phyloP scores from a whole-genome alignment of 192 early-diverging fungal genomes.

The Entomortierella beljakovae region DNA sequence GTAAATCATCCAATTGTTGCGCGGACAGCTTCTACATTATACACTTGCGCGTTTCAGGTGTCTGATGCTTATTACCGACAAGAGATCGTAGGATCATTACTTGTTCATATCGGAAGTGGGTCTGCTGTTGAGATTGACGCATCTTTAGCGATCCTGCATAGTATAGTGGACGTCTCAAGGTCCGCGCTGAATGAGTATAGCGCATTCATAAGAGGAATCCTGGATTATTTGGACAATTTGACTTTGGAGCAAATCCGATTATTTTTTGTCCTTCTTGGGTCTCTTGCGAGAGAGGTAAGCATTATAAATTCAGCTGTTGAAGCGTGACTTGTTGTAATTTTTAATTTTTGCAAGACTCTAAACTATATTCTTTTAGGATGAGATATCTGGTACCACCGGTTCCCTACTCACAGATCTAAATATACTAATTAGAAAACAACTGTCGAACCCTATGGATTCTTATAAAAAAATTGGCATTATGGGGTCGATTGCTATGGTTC shows the following conservation, averaged over 20 bases:
- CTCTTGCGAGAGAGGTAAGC: slow-evolving; percentile 65
- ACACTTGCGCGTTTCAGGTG: slow-evolving; percentile 62
- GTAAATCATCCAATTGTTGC: slow-evolving; percentile 56
- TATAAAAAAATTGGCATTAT: slow-evolving; percentile 82
- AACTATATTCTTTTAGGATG: slow-evolving; percentile 24
- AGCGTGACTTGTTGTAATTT: background rate
- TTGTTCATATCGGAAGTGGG: slow-evolving; percentile 83
- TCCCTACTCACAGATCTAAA: slow-evolving; percentile 77
- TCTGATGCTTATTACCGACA: slow-evolving; percentile 79
- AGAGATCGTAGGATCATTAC: slow-evolving; percentile 81
- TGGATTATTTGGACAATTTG: slow-evolving; percentile 81
- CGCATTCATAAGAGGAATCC: slow-evolving; percentile 76
- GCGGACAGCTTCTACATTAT: slow-evolving; percentile 58
- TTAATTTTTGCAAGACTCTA: background rate
- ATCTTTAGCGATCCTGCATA: slow-evolving; percentile 64
- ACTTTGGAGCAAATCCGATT: slow-evolving; percentile 70
- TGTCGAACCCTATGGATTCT: slow-evolving; percentile 71
- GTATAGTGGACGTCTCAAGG: slow-evolving; percentile 63
- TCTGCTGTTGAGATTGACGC: slow-evolving; percentile 70
- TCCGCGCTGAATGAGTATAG: slow-evolving; percentile 67
- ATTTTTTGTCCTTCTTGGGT: slow-evolving; percentile 75
- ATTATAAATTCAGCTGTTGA: background rate
- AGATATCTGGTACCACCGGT: slow-evolving; percentile 37
- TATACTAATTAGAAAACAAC: slow-evolving; percentile 80
- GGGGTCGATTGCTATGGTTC: slow-evolving; percentile 72